Evolutionary conservation across 1,139 yeast species (phyloP).

Genomic region (Suhomyces bribrorum): DNA sequence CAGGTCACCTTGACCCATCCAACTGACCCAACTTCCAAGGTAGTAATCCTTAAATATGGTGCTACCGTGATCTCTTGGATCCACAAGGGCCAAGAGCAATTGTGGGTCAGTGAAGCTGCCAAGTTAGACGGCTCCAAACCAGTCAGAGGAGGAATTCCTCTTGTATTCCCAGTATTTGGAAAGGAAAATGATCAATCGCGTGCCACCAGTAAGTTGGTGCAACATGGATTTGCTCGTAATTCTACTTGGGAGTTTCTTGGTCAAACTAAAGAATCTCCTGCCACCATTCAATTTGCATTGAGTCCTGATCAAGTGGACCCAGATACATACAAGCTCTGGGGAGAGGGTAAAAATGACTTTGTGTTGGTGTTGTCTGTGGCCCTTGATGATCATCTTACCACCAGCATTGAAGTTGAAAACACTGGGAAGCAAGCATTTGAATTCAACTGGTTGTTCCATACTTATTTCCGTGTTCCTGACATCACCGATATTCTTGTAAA

Average conservation of each 20-base stretch:
- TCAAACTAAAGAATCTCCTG: constrained; percentile 55
- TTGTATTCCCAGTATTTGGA: constrained; percentile 95
- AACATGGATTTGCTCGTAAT: constrained; percentile 94
- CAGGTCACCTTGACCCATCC: constrained; percentile 65
- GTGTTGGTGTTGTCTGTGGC: constrained; percentile 72
- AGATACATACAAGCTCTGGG: constrained; percentile 60
- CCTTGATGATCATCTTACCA: constrained; percentile 58
- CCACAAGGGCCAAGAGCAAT: constrained; percentile 63
- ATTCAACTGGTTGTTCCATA: constrained; percentile 94
- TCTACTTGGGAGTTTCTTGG: constrained; percentile 93
- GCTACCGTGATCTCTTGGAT: constrained; percentile 89
- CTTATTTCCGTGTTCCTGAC: constrained; percentile 77
- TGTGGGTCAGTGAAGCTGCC: constrained; percentile 67
- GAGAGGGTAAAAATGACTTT: constrained; percentile 60
- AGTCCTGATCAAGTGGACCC: constrained; percentile 77
- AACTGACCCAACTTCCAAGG: constrained; percentile 51
- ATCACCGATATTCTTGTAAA: constrained; percentile 74
- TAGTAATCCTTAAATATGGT: constrained; percentile 75
- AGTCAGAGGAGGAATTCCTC: constrained; percentile 95
- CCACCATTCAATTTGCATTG: constrained; percentile 84
- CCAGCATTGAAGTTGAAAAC: constrained; percentile 75
- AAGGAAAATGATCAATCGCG: constrained; percentile 47
- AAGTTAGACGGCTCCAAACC: constrained; percentile 87
- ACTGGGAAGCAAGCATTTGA: constrained; percentile 64
- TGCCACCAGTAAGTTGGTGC: constrained; percentile 63